Evolutionary conservation across 371 early-diverging fungal genomes (phyloP), one percentile per base, ranked within the genome.

Genomic region (Mucor piriformis): DNA sequence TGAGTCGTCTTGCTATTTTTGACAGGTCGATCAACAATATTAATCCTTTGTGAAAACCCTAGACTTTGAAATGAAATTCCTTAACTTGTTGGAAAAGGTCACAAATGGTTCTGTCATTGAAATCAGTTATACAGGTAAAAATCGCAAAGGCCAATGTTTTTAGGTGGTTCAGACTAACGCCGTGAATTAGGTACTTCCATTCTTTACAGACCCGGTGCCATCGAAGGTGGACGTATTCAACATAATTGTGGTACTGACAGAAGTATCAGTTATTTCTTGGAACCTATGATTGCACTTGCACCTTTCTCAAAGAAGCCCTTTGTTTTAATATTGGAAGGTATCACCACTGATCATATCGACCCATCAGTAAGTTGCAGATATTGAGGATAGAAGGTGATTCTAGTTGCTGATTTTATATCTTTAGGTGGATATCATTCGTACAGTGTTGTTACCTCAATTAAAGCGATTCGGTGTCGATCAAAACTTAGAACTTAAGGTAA

Each of bases 331-430:
- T 72, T 99, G 44, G 82, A 82, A 54, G 99, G 99, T 23, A 86
- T 97, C 59, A 98, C 99, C 0, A 94, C 94, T 66, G 93, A 96
- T 72, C 92, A 94, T 66, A 72, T 87, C 21, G 95, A 97, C 64
- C 77, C 83, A 49, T 87, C 88, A 58, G 88, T 85, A 81, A 65
- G 81, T 29, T 29, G 8, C 60, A 3, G 24, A 77, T 11, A 11
- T 11, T 37, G n/a, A 37, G 13, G 15, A 37, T 11, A 13, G n/a
- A n/a, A 37, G 38, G 23, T 42, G 16, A 42, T n/a, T n/a, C n/a
- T n/a, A n/a, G n/a, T n/a, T n/a, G 16, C 43, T n/a, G 37, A 47
- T 63, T n/a, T 18, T 15, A 0, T 42, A 23, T 18, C 3, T 32
- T 27, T 54, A 87, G 88, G 88, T 95, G 48, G 98, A 98, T 77